Evolutionary conservation across 371 early-diverging fungal genomes (phyloP), one percentile per base, ranked within the genome.

Genomic region (Apophysomyces sp.): DNA sequence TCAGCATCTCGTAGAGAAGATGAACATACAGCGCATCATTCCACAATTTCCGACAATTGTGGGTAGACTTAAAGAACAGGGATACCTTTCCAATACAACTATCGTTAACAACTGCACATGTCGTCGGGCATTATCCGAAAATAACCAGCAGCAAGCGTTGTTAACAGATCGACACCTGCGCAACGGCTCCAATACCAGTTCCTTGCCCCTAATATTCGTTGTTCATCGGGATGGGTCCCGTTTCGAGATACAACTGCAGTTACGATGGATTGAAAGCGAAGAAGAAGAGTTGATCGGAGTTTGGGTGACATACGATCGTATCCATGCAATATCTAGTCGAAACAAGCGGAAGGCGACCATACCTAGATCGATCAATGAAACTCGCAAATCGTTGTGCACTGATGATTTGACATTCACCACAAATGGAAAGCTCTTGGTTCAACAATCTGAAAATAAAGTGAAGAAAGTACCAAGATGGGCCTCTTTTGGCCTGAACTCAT

Each of bases 261-360:
- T 89, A 24, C 72, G 89, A 16, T 67, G 83, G 54, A 72, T 89
- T 3, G 80, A 83, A 60, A 80, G 83, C 12, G 72, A 77, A 9
- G 69, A 79, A 18, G 88, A 83, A 21, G 69, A 68, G 27, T 56
- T 89, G 52, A 77, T 79, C 57, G 86, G 87, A 24, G 64, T 88
- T n/a, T 90, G 90, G 90, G 83, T 90, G n/a, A 82, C 88, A 0
- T 89, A 80, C 60, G 85, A 89, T 61, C 87, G 88, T 21, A 69
- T 74, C 16, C 69, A 76, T 52, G 66, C 74, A 0, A 8, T 65
- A 6, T 58, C 52, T 37, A 40, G 58, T 54, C 52, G 57, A 41
- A 21, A 29, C 37, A 39, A 60, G 61, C 51, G 57, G 28, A 54
- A 34, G 28, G 37, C 31, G 4, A 44, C 21, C 9, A 18, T 21